Conservation (phyloP, 1,284 basidiomycete genomes). For the Pterulicium gracile region DNA sequence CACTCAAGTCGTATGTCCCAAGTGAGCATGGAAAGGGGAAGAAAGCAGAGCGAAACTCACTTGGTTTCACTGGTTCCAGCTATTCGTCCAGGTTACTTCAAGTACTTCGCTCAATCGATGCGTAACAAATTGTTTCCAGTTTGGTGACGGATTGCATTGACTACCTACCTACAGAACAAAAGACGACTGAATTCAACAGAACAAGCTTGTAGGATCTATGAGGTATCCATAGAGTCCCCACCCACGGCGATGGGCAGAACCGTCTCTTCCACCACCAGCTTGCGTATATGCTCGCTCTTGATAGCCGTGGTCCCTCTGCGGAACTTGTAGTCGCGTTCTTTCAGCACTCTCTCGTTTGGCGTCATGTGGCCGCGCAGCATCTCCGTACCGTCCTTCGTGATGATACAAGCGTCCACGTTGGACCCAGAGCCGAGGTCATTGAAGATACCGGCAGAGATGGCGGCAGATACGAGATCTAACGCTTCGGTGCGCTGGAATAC, state of each 20-base stretch:
- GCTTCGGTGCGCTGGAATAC: constrained; percentile 76
- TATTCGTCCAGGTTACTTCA: too few species aligned
- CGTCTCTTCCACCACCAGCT: constrained; percentile 64
- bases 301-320: constrained; percentile 80
- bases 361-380: constrained; percentile 86
- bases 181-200: too few species aligned
- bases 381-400: constrained; percentile 75
- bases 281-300: constrained; percentile 71
- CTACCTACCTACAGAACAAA: too few species aligned
- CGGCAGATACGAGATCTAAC: constrained; percentile 74
- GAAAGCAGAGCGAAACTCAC: too few species aligned
- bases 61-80: too few species aligned
- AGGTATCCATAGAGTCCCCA: constrained; percentile 68
- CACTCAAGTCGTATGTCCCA: too few species aligned
- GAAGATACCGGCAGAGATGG: constrained; percentile 95
- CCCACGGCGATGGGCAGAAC: constrained; percentile 36
- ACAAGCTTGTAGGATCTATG: constrained; percentile 24
- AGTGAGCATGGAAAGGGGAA: too few species aligned
- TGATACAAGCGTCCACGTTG: constrained; percentile 95
- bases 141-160: too few species aligned
- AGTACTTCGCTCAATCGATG: too few species aligned
- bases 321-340: constrained; percentile 82
- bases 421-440: constrained; percentile 98
- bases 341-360: constrained; percentile 82
- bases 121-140: too few species aligned